phyloP scores from a whole-genome alignment of 345 rosid species.

The Camelina neglecta region DNA sequence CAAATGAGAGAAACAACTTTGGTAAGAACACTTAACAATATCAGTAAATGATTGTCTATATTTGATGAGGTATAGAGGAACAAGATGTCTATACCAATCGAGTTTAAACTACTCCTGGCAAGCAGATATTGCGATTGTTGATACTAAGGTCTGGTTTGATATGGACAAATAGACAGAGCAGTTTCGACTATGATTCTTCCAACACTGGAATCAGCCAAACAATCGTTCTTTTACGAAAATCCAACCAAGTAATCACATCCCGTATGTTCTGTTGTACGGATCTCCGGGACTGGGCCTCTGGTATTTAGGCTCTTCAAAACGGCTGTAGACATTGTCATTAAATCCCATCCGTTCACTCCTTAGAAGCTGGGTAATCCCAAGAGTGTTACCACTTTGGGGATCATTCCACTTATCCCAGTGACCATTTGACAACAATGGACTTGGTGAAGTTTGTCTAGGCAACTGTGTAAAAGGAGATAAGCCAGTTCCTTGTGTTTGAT shows the following conservation, averaged over 20 bases:
- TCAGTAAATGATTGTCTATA: background rate
- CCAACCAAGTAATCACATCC: slow-evolving; percentile 57
- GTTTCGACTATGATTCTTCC: slow-evolving; percentile 1
- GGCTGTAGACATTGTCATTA: slow-evolving; percentile 53
- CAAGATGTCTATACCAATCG: slow-evolving; percentile 7
- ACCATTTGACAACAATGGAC: slow-evolving; percentile 62
- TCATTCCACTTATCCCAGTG: slow-evolving; percentile 82
- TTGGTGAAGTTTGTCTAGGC: slow-evolving; percentile 63
- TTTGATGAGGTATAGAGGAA: background rate
- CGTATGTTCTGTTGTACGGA: slow-evolving; percentile 65
- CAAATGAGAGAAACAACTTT: background rate
- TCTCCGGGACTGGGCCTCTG: slow-evolving; percentile 71
- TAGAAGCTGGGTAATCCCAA: slow-evolving; percentile 60
- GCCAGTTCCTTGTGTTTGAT: slow-evolving; percentile 57
- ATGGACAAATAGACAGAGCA: slow-evolving; percentile 23
- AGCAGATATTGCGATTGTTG: background rate
- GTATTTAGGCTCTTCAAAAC: slow-evolving; percentile 69
- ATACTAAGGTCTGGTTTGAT: slow-evolving; percentile 1
- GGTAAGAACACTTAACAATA: background rate
- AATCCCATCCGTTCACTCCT: slow-evolving; percentile 68
- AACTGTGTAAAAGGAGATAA: slow-evolving; percentile 54
- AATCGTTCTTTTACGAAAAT: slow-evolving; percentile 7
- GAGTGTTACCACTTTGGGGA: slow-evolving; percentile 56
- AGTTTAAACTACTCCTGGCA: slow-evolving; percentile 10
- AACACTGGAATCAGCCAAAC: slow-evolving; percentile 15